Percentiles rank a stretch among this genome's conserved stretches.
phyloP scores from a whole-genome alignment of 805 yeast genomes.

The Sugiyamaella qingdaonensis region DNA sequence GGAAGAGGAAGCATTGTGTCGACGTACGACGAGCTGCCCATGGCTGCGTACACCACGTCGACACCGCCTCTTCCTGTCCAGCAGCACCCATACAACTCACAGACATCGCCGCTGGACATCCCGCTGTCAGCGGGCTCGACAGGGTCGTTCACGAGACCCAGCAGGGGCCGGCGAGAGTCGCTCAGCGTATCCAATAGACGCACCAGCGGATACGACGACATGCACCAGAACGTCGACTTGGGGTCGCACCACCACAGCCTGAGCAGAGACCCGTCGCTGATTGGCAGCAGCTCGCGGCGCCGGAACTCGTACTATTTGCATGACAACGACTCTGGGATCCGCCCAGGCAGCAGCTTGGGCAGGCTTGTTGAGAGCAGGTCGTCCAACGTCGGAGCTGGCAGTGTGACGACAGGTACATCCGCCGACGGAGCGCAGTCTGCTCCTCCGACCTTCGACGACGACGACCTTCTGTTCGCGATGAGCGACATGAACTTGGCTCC shows the following conservation, averaged over 20 bases:
- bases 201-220: slow-evolving; percentile 17
- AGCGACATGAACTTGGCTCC: slow-evolving; percentile 32
- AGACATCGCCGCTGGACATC: slow-evolving; percentile 20
- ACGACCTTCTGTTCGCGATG: slow-evolving; percentile 37
- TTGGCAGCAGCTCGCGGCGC: slow-evolving; percentile 1
- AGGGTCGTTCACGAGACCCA: slow-evolving; percentile 2
- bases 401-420: neutral
- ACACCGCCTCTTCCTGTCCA: neutral
- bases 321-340: slow-evolving; percentile 9
- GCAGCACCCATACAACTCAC: neutral
- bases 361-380: slow-evolving; percentile 1
- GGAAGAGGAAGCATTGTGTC: neutral
- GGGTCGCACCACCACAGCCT: slow-evolving; percentile 21
- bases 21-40: neutral
- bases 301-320: slow-evolving; percentile 16
- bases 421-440: slow-evolving; percentile 7
- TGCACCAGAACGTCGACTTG: slow-evolving; percentile 16
- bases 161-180: slow-evolving; percentile 13
- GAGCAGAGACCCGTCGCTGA: neutral
- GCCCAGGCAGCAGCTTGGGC: slow-evolving; percentile 8
- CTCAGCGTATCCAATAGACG: slow-evolving; percentile 16
- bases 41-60: neutral
- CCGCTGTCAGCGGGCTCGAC: slow-evolving; percentile 10
- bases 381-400: neutral
- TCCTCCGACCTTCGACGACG: slow-evolving; percentile 27